These are phyloP conservation scores for Drosera capensis DNA, from an alignment of 148 eudicot species.

Conservation along the genomic window DNA sequence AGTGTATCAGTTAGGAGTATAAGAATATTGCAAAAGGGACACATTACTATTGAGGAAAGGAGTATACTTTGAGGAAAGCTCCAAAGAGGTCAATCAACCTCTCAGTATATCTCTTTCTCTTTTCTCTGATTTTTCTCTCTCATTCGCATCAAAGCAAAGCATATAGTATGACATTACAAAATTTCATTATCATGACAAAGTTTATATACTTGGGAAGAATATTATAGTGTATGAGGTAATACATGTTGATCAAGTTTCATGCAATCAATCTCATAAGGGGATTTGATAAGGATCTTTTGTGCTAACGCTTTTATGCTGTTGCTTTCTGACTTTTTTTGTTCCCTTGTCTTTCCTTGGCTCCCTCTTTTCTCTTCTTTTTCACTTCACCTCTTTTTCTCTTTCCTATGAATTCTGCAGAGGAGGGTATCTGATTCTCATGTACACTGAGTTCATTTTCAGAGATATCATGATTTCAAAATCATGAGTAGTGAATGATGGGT, in stretches of 20 bases:
- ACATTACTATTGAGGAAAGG: constrained; percentile 31
- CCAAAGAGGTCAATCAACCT: constrained; percentile 11
- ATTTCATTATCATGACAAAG: too few relatives aligned
- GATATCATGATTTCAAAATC: constrained; percentile 49
- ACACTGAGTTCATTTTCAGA: constrained; percentile 11
- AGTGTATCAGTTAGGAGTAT: too few relatives aligned
- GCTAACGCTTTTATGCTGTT: constrained; percentile 7
- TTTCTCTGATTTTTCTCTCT: not conserved
- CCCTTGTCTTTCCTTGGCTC: constrained; percentile 15
- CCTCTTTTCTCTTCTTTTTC: constrained; percentile 1
- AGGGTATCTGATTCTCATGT: constrained; percentile 55
- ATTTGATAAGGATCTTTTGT: not conserved
- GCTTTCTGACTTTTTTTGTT: constrained; percentile 20
- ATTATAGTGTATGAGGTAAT: too few relatives aligned
- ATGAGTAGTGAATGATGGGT: constrained; percentile 9
- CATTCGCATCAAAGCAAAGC: too few relatives aligned
- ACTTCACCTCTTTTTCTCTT: not conserved
- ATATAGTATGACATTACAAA: too few relatives aligned
- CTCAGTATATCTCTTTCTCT: not conserved
- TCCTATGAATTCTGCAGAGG: constrained; percentile 13
- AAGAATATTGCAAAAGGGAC: too few relatives aligned
- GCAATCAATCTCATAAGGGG: not conserved
- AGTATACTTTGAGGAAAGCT: constrained; percentile 10
- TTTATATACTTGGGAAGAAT: too few relatives aligned
- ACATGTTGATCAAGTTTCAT: not conserved